phyloP scores from a whole-genome alignment of 768 basidiomycete species.

The Obba rivulosa region DNA sequence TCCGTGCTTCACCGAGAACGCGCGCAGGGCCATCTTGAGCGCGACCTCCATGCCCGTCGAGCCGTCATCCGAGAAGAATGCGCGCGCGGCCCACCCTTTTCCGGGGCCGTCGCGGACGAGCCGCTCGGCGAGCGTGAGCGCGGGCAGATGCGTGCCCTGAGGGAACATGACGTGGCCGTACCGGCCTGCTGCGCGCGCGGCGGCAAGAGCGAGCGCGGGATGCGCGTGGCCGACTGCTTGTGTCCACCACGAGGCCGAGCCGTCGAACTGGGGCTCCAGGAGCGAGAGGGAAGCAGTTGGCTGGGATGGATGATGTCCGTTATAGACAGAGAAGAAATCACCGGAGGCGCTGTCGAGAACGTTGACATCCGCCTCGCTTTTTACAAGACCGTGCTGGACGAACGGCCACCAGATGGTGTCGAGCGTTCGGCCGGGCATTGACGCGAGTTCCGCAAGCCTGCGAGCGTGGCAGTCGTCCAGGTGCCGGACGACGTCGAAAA shows the following conservation, averaged over 20 bases:
- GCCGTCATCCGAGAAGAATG: conserved; percentile 92
- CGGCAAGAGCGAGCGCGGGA: conserved; percentile 74
- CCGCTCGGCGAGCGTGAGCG: conserved; percentile 76
- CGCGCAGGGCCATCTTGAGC: conserved; percentile 90
- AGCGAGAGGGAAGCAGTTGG: conserved; percentile 26
- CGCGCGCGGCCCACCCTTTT: conserved; percentile 84
- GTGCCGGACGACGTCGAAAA: conserved; percentile 46
- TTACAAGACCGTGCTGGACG: conserved; percentile 79
- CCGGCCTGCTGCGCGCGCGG: conserved; percentile 83
- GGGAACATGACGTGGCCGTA: conserved; percentile 99
- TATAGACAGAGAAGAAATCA: conserved; percentile 80
- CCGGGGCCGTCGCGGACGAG: conserved; percentile 76
- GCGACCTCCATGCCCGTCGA: conserved; percentile 98
- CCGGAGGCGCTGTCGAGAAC: conserved; percentile 87
- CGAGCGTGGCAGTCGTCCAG: conserved; percentile 57
- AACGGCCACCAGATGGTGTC: conserved; percentile 96
- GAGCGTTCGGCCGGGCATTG: conserved; percentile 74
- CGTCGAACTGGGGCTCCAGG: conserved; percentile 68
- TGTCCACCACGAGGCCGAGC: conserved; percentile 98
- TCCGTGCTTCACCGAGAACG: conserved; percentile 41
- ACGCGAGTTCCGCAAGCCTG: conserved; percentile 69
- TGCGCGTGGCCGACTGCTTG: conserved; percentile 85
- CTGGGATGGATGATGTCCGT: conserved; percentile 18
- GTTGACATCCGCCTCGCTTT: conserved; percentile 67
- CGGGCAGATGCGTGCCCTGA: conserved; percentile 80